These are phyloP conservation scores for Xylaria flabelliformis DNA, from an alignment of 495 filamentous ascomycete genomes.

Conservation along the genomic window DNA sequence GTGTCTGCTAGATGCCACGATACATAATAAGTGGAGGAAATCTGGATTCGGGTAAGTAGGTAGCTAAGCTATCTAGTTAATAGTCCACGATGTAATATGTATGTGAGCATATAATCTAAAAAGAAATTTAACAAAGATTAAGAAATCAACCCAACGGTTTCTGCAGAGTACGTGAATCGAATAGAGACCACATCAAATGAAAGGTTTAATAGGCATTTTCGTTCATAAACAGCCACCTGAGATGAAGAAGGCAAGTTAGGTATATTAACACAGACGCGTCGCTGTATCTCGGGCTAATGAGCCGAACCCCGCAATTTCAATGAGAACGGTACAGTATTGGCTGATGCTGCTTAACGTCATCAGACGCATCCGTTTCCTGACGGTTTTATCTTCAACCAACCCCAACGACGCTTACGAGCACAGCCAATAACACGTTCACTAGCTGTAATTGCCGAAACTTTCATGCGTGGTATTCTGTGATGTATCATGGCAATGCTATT, in stretches of 20 bases:
- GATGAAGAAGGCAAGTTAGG: background rate
- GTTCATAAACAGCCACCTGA: background rate
- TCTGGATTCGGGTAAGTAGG: background rate
- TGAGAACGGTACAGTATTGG: background rate
- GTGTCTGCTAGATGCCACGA: constrained; percentile 36
- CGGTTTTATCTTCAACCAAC: background rate
- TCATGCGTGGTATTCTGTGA: background rate
- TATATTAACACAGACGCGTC: background rate
- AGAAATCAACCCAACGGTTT: background rate
- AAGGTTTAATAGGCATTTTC: background rate
- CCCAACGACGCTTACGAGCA: background rate
- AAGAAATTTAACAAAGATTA: background rate
- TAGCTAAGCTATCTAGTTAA: background rate
- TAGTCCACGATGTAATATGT: constrained; percentile 12
- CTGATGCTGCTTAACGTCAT: background rate
- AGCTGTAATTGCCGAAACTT: background rate
- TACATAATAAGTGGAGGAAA: constrained; percentile 21
- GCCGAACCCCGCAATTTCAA: background rate
- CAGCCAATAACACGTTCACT: constrained; percentile 4
- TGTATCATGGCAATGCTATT: constrained; percentile 16
- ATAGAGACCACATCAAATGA: background rate
- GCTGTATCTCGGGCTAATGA: background rate
- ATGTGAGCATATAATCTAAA: background rate
- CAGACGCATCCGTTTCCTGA: background rate
- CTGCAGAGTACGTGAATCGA: background rate